Base-by-base conservation (phyloP, 2,329 filamentous ascomycete species). In the Cladosporium sp. region DNA sequence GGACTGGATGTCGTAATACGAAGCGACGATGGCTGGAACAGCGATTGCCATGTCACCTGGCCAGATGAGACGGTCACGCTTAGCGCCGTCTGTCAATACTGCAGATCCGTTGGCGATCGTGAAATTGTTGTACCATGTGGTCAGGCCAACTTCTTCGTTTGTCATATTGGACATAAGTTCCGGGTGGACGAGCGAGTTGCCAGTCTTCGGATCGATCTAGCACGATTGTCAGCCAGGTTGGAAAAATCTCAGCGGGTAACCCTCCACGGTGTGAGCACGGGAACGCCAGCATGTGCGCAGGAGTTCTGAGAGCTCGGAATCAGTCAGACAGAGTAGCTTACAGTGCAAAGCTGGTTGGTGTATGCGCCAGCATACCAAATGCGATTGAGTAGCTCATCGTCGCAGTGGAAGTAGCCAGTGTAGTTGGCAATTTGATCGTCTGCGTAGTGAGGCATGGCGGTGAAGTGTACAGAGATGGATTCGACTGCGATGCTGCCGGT, bases 331-430 rank as follows among this genome's bases (percentile, higher is more conserved):
- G 18, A 18, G n/a, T 21, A 12, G 28, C 52, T 55, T 66, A 75
- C 21, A 74, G 73, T 51, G 76, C 78, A 64, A 74, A 78, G 49
- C 77, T 72, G 21, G 69, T 72, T 0, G 0, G 78, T 80, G 65
- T 79, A 80, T 15, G 77, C 78, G n/a, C 78, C 85, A 49, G 80
- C 81, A 68, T 87, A 87, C 85, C 85, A 87, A 58, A 86, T 84
- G 7, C 80, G 78, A 71, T 87, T 87, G 60, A 88, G 78, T 12
- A 85, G 71, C 38, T 83, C 79, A 41, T 76, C 74, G n/a, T 70
- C 70, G 15, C 67, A 71, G 68, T 78, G 66, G 67, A 74, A 73
- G 68, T 81, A 80, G 1, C 80, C 80, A 36, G 76, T 73, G 61
- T 79, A 79, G 28, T 66, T 60, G 32, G 82, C 80, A 30, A 84